These are phyloP conservation scores for Mycena latifolia DNA, from an alignment of 768 basidiomycete genomes.

Conservation along the genomic window DNA sequence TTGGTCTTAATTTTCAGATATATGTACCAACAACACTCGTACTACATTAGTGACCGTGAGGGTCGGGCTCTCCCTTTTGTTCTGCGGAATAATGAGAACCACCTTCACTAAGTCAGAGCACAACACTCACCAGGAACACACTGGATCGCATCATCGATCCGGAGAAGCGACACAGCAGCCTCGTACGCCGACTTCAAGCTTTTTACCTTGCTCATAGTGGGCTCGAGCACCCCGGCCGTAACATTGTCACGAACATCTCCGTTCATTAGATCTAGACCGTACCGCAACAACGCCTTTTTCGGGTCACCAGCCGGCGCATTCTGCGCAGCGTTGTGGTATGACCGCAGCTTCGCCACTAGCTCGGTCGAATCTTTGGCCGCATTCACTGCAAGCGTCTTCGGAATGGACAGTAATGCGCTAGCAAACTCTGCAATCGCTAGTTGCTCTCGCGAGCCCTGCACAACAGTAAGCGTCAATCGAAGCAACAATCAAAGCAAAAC, in stretches of 20 bases:
- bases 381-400: constrained; percentile 96
- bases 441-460: constrained; percentile 96
- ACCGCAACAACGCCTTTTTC: constrained; percentile 90
- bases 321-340: constrained; percentile 97
- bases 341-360: constrained; percentile 94
- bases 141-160: constrained; percentile 97
- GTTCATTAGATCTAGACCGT: constrained; percentile 94
- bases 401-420: constrained; percentile 90
- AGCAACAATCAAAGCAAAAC: constrained; percentile 28
- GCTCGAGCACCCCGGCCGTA: constrained; percentile 92
- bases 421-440: constrained; percentile 99
- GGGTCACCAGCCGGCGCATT: constrained; percentile 92
- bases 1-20: too few relatives aligned
- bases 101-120: constrained; percentile 24
- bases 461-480: constrained; percentile 26
- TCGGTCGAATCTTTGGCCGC: constrained; percentile 99
- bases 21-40: too few relatives aligned
- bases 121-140: constrained; percentile 80
- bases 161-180: constrained; percentile 92
- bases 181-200: constrained; percentile 98
- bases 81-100: constrained; percentile 57
- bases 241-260: constrained; percentile 97
- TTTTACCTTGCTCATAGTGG: constrained; percentile 97
- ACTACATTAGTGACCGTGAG: constrained; percentile 74
- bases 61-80: constrained; percentile 77